Evolutionary conservation across 495 filamentous ascomycete species (phyloP), one percentile per base, ranked within the genome.

Genomic region (Chaetomium cochliodes): DNA sequence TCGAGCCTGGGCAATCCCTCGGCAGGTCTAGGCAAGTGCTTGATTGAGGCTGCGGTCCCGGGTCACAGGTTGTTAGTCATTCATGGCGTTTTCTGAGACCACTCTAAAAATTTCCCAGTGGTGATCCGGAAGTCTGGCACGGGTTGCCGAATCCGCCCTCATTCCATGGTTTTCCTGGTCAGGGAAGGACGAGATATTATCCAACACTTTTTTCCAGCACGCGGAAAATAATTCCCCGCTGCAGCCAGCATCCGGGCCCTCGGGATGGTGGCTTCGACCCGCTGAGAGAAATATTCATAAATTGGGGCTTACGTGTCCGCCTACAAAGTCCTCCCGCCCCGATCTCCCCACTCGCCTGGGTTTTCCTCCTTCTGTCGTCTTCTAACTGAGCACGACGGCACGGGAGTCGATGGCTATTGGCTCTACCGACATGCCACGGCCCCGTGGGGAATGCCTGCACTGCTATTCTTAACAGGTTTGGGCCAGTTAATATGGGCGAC

Each of bases 291-390:
- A 65, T 65, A 50, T 59, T 50, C 46, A 67, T 74, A 74, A 53
- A 75, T 75, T 75, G 70, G 47, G 53, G 65, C 67, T 74, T 75
- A 74, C 73, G 73, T 67, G 72, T 72, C 73, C 3, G 41, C 12
- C 67, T 60, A 62, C 65, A 49, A 25, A 18, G 3, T 62, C 58
- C 33, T 28, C 57, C 67, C 66, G 66, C 56, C 58, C 65, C 58
- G 16, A 37, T 16, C 20, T 64, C 53, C 58, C 5, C 44, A 30
- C 63, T 68, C 67, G 58, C 62, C 65, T 62, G 67, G 52, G 25
- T 49, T 49, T 60, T 60, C 55, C 56, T 55, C 56, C 56, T 26
- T 56, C 39, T 25, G 50, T 52, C 47, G 57, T 67, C 72, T 64
- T 42, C 66, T n/a, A 64, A 28, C 62, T 39, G 62, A 28, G 46